Base-by-base conservation (phyloP, 202 grass and related monocot species). In the Brachypodium distachyon region DNA sequence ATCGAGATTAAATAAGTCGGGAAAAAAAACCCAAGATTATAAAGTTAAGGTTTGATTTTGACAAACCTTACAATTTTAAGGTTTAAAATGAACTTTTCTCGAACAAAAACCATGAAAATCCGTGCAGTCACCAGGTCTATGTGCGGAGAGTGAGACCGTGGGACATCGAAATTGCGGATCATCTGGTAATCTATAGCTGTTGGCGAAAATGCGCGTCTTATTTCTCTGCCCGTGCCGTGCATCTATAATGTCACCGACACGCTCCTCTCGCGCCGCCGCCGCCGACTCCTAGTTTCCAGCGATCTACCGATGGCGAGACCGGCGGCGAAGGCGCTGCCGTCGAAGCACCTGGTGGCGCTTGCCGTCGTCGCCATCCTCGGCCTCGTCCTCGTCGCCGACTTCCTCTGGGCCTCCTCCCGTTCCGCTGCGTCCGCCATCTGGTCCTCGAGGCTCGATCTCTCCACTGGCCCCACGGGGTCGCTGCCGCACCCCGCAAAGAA, bases 361-460 rank as follows among this genome's bases (percentile, higher is more conserved):
- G 73, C 87, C 52, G 73, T 83, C 77, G 39, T 99, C 61, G 85
- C 66, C 37, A 39, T 95, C 72, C 87, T 99, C 46, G 87, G 89
- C 23, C 32, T 99, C 36, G 83, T 86, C 68, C 77, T 98, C 61
- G 75, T 98, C 50, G 85, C 84, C 54, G 91, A 98, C 74, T 88
- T 87, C 85, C 87, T 94, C 19, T 95, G 92, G 87, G 89, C 91
- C 19, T 85, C 89, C 26, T 89, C 94, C 43, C 84, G 64, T n/a
- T 87, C 87, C 16, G 5, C 71, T 13, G 7, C 85, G 51, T 40
- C 81, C 16, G 18, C 81, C 31, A 33, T 82, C 40, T 86, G 96
- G 89, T 88, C 89, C 52, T 85, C 83, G 40, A 90, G 57, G 41
- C 5, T 88, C 64, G 86, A 77, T 62, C 54, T 90, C 41, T n/a